Conservation (phyloP, 2,329 filamentous ascomycete genomes). For the Pseudocercospora cruenta region DNA sequence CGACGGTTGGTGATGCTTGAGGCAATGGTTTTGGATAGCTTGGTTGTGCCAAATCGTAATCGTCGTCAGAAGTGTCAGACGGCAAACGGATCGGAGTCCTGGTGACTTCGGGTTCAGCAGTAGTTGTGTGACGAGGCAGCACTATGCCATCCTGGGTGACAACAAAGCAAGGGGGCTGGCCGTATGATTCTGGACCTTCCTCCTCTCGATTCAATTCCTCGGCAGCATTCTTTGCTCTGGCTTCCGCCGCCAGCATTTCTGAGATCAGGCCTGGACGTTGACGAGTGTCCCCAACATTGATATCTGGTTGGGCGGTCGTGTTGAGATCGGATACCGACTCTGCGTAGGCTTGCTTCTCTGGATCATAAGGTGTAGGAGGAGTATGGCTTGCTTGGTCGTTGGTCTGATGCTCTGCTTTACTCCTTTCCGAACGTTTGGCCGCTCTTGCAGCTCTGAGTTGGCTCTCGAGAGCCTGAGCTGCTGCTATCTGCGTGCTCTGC, state of each 20-base stretch:
- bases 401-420: neutral
- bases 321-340: neutral
- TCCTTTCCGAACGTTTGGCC: neutral
- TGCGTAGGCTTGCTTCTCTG: neutral
- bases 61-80: too few species aligned
- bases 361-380: neutral
- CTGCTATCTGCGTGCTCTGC: neutral
- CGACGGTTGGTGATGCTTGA: neutral
- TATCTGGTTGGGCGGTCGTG: neutral
- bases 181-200: neutral
- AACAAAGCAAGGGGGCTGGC: neutral
- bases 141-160: neutral
- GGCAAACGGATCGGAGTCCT: neutral
- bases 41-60: neutral
- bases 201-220: neutral
- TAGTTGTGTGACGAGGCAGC: neutral
- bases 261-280: neutral
- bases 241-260: neutral
- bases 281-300: neutral
- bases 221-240: neutral
- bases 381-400: neutral
- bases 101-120: neutral
- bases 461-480: neutral
- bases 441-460: neutral
- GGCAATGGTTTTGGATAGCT: neutral